phyloP scores from a whole-genome alignment of 176 grass and related monocot species.

The Oryza brachyantha region DNA sequence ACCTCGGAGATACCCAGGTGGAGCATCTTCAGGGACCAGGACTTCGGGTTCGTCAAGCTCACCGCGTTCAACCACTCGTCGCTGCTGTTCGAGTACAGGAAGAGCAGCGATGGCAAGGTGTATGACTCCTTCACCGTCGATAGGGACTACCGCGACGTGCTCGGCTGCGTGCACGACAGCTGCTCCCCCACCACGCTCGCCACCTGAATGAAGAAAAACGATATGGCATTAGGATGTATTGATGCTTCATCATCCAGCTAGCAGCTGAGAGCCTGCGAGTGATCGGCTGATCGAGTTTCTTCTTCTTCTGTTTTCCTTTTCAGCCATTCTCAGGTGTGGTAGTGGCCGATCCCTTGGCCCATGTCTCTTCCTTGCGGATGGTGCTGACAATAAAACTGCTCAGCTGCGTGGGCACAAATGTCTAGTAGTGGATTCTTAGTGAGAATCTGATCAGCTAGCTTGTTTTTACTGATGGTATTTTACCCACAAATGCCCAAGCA shows the following conservation, averaged over 20 bases:
- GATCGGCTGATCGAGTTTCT: neutral
- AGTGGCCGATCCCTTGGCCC: neutral
- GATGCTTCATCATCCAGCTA: neutral
- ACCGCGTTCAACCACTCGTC: slow-evolving; percentile 94
- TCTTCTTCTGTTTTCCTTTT: neutral
- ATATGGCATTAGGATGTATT: neutral
- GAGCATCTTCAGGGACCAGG: slow-evolving; percentile 65
- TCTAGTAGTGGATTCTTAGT: neutral
- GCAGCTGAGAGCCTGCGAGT: neutral
- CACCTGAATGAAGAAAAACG: slow-evolving; percentile 20
- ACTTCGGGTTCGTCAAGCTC: slow-evolving; percentile 77
- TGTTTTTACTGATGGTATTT: neutral
- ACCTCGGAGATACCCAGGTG: slow-evolving; percentile 47
- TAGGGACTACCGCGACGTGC: slow-evolving; percentile 72
- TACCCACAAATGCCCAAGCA: no score
- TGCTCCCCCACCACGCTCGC: slow-evolving; percentile 70
- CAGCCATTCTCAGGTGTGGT: neutral
- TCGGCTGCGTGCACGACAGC: slow-evolving; percentile 77
- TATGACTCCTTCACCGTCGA: slow-evolving; percentile 68
- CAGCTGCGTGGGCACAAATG: neutral
- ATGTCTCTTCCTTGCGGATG: neutral
- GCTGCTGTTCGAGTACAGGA: slow-evolving; percentile 89
- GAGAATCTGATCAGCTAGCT: neutral
- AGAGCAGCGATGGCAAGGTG: slow-evolving; percentile 60
- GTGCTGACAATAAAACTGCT: neutral